Percentiles rank a stretch among this genome's conserved stretches.
phyloP scores from a whole-genome alignment of 768 basidiomycete genomes.

The Agaricus subrufescens region DNA sequence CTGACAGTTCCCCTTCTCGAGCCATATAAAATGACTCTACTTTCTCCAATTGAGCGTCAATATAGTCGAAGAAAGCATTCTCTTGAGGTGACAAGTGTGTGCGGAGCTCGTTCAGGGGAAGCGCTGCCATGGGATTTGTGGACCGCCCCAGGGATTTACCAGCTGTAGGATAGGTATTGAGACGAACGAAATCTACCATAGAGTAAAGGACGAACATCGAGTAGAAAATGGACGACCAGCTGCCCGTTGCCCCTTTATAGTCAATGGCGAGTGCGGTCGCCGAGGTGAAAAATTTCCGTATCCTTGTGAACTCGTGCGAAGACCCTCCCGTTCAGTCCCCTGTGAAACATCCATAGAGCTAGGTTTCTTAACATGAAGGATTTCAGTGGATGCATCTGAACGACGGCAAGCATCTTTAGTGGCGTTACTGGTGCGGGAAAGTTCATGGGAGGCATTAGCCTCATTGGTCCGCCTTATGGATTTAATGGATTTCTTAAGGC shows the following conservation, averaged over 20 bases:
- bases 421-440: conserved; percentile 8
- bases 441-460: conserved; percentile 10
- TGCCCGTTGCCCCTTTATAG: not conserved
- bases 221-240: conserved; percentile 4
- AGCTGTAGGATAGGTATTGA: not conserved
- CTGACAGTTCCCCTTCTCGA: conserved; percentile 59
- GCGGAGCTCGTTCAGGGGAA: conserved; percentile 44
- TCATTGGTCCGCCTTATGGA: conserved; percentile 42
- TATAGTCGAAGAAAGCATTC: conserved; percentile 65
- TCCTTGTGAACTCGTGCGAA: not conserved
- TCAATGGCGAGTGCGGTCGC: not conserved
- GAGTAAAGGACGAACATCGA: conserved; percentile 10
- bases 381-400: conserved; percentile 1
- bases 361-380: not conserved
- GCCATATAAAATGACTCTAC: conserved; percentile 79
- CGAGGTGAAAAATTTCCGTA: not conserved
- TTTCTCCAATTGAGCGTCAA: conserved; percentile 81
- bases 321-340: not conserved
- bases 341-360: not conserved
- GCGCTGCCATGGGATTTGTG: conserved; percentile 19
- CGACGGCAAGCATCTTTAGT: not conserved
- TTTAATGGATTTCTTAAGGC: conserved; percentile 62
- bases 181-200: not conserved
- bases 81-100: conserved; percentile 57
- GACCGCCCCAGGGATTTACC: conserved; percentile 3